A percentile compares a stretch with the other conserved stretches of the same genome.
Evolutionary conservation across 2,329 filamentous ascomycete species (phyloP).

Genomic region (Rutstroemia sp.): DNA sequence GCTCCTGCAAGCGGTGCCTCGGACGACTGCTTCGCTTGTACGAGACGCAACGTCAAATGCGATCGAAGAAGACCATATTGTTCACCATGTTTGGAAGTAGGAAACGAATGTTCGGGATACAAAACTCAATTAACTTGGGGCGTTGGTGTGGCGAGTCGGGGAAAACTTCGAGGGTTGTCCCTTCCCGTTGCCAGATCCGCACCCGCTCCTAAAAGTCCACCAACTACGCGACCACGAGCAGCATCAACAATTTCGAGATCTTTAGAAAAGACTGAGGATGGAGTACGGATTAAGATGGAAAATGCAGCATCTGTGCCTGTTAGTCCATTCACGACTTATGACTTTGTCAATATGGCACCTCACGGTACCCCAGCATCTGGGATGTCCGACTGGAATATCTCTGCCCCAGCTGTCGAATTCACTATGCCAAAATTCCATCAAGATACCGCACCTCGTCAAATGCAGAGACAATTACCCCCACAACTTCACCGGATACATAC

Average conservation of each 20-base stretch:
- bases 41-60: constrained; percentile 76
- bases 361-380: constrained; percentile 20
- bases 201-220: constrained; percentile 33
- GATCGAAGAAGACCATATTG: constrained; percentile 91
- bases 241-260: constrained; percentile 20
- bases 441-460: constrained; percentile 19
- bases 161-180: constrained; percentile 85
- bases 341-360: constrained; percentile 34
- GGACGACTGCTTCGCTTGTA: constrained; percentile 92
- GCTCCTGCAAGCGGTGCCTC: constrained; percentile 81
- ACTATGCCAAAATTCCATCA: constrained; percentile 11
- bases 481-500: constrained; percentile 42
- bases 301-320: constrained; percentile 15
- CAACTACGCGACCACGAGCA: constrained; percentile 23
- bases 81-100: constrained; percentile 84
- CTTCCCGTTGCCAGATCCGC: constrained; percentile 59
- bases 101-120: constrained; percentile 91
- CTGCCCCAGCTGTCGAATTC: constrained; percentile 23
- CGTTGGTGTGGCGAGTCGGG: constrained; percentile 88
- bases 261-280: constrained; percentile 20
- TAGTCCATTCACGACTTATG: constrained; percentile 31
- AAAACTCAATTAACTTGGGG: constrained; percentile 97
- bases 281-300: constrained; percentile 28
- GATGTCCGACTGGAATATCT: constrained; percentile 28
- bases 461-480: constrained; percentile 35